Conservation (phyloP, 2,329 filamentous ascomycete species). For the Leptoxyphium fumago region DNA sequence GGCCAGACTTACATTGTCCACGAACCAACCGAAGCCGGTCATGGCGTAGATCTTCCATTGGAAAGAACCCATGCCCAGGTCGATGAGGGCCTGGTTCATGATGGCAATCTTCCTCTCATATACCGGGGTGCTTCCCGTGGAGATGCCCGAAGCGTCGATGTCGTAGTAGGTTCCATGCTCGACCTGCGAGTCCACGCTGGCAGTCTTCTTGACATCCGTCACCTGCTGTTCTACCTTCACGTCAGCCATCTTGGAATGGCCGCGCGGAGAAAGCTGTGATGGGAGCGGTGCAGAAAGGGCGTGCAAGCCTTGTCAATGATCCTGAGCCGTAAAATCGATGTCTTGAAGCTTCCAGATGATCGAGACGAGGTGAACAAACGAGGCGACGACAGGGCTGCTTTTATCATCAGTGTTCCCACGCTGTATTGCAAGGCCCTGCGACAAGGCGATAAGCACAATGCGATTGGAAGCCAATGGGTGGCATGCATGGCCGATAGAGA, state of each 20-base stretch:
- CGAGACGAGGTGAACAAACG: not conserved
- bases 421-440: not conserved
- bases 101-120: slow-evolving; percentile 7
- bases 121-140: slow-evolving; percentile 1
- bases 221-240: not conserved
- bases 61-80: slow-evolving; percentile 8
- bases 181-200: not conserved
- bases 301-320: not conserved
- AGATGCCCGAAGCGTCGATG: not conserved
- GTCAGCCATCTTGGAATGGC: not conserved
- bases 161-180: not conserved
- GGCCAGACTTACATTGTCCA: slow-evolving; percentile 3
- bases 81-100: slow-evolving; percentile 6
- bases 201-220: not conserved
- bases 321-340: not conserved
- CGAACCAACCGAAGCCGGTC: slow-evolving; percentile 7
- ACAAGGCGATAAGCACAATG: not conserved
- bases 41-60: slow-evolving; percentile 4
- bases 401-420: too few species aligned
- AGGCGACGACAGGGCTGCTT: too few species aligned
- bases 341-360: not conserved
- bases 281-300: not conserved
- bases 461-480: not conserved
- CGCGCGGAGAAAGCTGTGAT: not conserved
- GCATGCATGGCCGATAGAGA: not conserved